Percentiles rank a stretch among this genome's conserved stretches.
Conservation (phyloP, 768 basidiomycete genomes). For the Rubroboletus satanas region DNA sequence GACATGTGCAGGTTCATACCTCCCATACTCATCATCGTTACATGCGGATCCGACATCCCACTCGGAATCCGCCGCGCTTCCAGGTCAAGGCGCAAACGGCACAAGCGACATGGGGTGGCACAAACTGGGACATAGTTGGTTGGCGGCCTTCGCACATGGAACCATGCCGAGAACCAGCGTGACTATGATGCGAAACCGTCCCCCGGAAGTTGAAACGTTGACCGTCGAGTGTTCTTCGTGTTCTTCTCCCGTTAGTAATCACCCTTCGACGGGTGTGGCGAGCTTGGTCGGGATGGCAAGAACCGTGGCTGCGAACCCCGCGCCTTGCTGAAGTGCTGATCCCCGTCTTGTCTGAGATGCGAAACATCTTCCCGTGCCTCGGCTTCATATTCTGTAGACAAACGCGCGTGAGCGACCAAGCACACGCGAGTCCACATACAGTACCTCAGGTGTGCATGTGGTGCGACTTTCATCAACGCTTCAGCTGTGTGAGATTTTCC, state of each 20-base stretch:
- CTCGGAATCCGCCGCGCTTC: slow-evolving; percentile 69
- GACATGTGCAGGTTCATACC: slow-evolving; percentile 54
- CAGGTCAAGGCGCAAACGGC: slow-evolving; percentile 62
- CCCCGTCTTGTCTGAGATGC: slow-evolving; percentile 71
- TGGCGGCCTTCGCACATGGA: slow-evolving; percentile 43
- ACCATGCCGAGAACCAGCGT: slow-evolving; percentile 36
- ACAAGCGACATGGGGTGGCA: slow-evolving; percentile 64
- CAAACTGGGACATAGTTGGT: slow-evolving; percentile 43
- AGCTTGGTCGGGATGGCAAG: slow-evolving; percentile 55
- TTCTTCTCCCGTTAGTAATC: slow-evolving; percentile 92
- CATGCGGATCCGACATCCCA: slow-evolving; percentile 57
- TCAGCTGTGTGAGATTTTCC: too few species aligned
- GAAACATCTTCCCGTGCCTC: slow-evolving; percentile 87
- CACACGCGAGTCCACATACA: background rate
- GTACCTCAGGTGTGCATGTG: too few species aligned
- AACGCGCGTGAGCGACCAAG: slow-evolving; percentile 6
- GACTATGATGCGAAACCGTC: slow-evolving; percentile 40
- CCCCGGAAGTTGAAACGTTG: slow-evolving; percentile 58
- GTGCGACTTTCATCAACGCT: too few species aligned
- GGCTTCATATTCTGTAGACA: slow-evolving; percentile 76
- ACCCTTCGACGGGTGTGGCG: slow-evolving; percentile 70
- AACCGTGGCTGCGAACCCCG: slow-evolving; percentile 49
- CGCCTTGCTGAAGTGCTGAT: slow-evolving; percentile 64
- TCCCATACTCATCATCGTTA: slow-evolving; percentile 58
- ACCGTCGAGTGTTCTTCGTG: slow-evolving; percentile 56